Evolutionary conservation across 495 filamentous ascomycete genomes (phyloP).

Genomic region (Hypoxylon trugodes): DNA sequence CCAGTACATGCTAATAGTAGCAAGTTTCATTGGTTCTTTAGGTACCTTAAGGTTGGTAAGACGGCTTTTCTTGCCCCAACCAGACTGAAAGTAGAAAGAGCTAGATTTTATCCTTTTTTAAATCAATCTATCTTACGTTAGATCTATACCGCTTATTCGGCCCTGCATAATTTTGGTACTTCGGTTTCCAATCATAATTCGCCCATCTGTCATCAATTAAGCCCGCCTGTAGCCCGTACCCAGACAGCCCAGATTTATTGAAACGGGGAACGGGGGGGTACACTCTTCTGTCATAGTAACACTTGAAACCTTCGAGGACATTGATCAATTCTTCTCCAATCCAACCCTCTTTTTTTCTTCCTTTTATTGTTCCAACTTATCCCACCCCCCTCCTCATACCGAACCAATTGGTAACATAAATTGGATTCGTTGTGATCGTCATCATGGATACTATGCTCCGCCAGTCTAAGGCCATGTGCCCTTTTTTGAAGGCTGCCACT

Average conservation of each 20-base stretch:
- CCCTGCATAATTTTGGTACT: slow-evolving; percentile 7
- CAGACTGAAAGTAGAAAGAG: background rate
- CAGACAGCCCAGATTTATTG: too few relatives aligned
- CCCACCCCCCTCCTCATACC: background rate
- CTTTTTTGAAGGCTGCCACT: slow-evolving; percentile 94
- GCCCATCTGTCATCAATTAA: slow-evolving; percentile 40
- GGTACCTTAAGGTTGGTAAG: too few relatives aligned
- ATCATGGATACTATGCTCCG: slow-evolving; percentile 92
- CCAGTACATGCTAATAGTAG: background rate
- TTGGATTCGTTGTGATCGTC: slow-evolving; percentile 25
- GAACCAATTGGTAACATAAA: slow-evolving; percentile 12
- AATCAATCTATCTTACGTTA: slow-evolving; percentile 5
- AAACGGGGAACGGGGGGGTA: background rate
- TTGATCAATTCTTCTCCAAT: slow-evolving; percentile 5
- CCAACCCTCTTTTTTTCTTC: slow-evolving; percentile 8
- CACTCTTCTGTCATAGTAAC: background rate
- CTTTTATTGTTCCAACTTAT: slow-evolving; percentile 3
- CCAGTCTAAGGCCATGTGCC: slow-evolving; percentile 94
- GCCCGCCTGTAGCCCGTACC: too few relatives aligned
- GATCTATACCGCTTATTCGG: slow-evolving; percentile 3
- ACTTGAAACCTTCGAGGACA: slow-evolving; percentile 10
- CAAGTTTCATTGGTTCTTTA: too few relatives aligned
- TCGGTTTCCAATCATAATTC: slow-evolving; percentile 33
- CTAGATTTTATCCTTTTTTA: slow-evolving; percentile 3
- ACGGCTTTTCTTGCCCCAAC: slow-evolving; percentile 7